These are phyloP conservation scores for Thelonectria olida DNA, from an alignment of 2,329 filamentous ascomycete species.

Conservation along the genomic window DNA sequence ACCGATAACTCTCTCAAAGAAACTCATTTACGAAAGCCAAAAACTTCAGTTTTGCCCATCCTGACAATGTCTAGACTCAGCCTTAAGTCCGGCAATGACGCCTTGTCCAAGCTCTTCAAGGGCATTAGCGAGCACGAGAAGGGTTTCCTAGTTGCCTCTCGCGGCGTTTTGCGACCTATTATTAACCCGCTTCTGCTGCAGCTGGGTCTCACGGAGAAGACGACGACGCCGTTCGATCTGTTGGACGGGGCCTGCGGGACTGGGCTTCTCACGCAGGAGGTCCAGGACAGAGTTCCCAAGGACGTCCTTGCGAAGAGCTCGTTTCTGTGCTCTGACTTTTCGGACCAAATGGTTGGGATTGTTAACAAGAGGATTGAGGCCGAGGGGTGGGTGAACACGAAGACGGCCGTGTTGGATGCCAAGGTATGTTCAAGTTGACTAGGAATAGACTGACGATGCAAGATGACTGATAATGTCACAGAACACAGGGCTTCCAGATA, in stretches of 20 bases:
- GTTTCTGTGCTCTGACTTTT: constrained; percentile 60
- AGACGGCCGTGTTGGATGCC: constrained; percentile 56
- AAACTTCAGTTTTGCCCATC: not conserved
- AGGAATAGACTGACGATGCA: not conserved
- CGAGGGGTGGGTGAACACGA: constrained; percentile 57
- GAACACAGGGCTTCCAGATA: constrained; percentile 51
- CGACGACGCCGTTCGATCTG: constrained; percentile 47
- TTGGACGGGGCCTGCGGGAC: constrained; percentile 64
- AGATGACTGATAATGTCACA: constrained; percentile 25
- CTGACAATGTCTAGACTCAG: constrained; percentile 21
- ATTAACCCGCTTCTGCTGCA: constrained; percentile 34
- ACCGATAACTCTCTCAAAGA: too few relatives aligned
- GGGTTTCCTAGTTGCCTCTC: constrained; percentile 17
- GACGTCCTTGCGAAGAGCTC: constrained; percentile 53
- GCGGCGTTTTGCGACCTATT: constrained; percentile 28
- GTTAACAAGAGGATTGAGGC: constrained; percentile 48
- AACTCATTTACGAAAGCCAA: not conserved
- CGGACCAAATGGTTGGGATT: constrained; percentile 52
- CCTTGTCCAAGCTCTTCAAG: constrained; percentile 28
- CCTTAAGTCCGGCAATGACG: constrained; percentile 10
- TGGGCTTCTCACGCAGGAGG: constrained; percentile 57
- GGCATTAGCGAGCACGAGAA: constrained; percentile 18
- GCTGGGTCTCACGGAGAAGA: constrained; percentile 34
- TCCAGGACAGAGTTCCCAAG: constrained; percentile 51
- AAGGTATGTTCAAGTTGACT: constrained; percentile 45